phyloP scores from a whole-genome alignment of 805 yeast genomes.

The Kazachstania kunashirensis region DNA sequence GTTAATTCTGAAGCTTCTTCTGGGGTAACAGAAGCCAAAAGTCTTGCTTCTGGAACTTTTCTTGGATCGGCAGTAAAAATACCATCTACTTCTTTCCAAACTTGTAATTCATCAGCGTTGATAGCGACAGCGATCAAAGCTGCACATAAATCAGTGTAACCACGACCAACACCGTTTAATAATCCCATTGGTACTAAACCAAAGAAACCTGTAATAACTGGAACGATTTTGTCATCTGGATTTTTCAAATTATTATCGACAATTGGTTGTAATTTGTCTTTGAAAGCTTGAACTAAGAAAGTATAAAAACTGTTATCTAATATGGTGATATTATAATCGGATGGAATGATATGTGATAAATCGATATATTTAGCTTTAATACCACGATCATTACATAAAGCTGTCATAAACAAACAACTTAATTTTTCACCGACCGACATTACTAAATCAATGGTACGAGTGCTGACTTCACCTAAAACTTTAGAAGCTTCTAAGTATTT shows the following conservation, averaged over 20 bases:
- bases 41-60: constrained; percentile 81
- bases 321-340: constrained; percentile 43
- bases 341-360: constrained; percentile 61
- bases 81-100: constrained; percentile 99
- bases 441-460: constrained; percentile 79
- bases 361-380: constrained; percentile 70
- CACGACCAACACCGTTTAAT: constrained; percentile 88
- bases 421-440: constrained; percentile 93
- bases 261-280: constrained; percentile 37
- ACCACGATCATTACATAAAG: constrained; percentile 76
- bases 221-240: constrained; percentile 40
- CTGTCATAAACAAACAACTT: constrained; percentile 81
- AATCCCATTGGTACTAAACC: constrained; percentile 96
- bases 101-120: constrained; percentile 87
- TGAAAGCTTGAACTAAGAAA: constrained; percentile 44
- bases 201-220: constrained; percentile 92
- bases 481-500: constrained; percentile 78
- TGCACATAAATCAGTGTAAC: constrained; percentile 96
- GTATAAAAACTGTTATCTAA: constrained; percentile 61
- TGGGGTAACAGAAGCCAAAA: constrained; percentile 83
- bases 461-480: constrained; percentile 82
- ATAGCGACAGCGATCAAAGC: constrained; percentile 91
- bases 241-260: constrained; percentile 14
- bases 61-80: constrained; percentile 98
- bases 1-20: constrained; percentile 98